A percentile compares a stretch with the other conserved stretches of the same genome.
Conservation (phyloP, 345 rosid genomes). For the Citrus australasica region DNA sequence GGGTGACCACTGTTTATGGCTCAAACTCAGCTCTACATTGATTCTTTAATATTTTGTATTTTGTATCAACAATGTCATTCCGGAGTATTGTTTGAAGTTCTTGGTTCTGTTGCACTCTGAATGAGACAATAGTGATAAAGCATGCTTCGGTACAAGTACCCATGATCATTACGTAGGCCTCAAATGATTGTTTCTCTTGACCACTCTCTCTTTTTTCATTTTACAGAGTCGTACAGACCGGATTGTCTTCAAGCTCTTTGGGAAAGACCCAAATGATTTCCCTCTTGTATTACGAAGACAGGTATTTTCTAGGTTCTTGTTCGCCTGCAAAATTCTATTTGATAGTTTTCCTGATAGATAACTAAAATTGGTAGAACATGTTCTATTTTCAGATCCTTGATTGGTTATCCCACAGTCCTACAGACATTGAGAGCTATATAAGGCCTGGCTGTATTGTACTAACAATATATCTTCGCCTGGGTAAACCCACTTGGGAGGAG, state of each 20-base stretch:
- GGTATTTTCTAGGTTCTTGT: slow-evolving; percentile 26
- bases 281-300: slow-evolving; percentile 48
- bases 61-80: neutral
- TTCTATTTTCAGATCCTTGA: slow-evolving; percentile 50
- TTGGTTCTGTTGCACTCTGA: neutral
- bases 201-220: slow-evolving; percentile 5
- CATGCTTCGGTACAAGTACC: neutral
- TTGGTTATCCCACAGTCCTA: slow-evolving; percentile 67
- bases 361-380: slow-evolving; percentile 12
- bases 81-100: neutral
- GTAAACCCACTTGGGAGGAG: slow-evolving; percentile 51
- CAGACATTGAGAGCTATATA: slow-evolving; percentile 73
- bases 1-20: neutral
- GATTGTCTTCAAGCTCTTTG: slow-evolving; percentile 58
- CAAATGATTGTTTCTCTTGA: slow-evolving; percentile 16
- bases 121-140: neutral
- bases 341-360: neutral
- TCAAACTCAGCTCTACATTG: neutral
- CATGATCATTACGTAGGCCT: neutral
- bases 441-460: slow-evolving; percentile 70
- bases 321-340: slow-evolving; percentile 4
- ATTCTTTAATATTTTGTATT: neutral
- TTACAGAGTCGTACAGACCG: slow-evolving; percentile 58
- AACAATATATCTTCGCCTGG: slow-evolving; percentile 56
- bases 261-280: slow-evolving; percentile 54